These are phyloP conservation scores for Eucalyptus decipiens DNA, from an alignment of 345 rosid genomes.

Conservation along the genomic window DNA sequence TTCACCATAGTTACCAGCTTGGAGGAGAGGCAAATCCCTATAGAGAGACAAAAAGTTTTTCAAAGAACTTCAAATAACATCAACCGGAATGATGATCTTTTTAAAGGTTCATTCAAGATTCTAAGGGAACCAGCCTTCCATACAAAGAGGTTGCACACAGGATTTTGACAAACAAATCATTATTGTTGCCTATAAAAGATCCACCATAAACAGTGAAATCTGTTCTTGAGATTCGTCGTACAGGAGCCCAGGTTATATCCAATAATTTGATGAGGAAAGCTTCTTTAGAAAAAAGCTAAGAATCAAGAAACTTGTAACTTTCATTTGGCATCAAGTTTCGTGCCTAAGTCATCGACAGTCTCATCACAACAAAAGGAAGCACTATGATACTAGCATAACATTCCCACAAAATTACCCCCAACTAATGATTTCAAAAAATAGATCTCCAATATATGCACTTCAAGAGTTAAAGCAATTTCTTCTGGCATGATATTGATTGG, in stretches of 20 bases:
- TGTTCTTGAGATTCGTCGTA: neutral
- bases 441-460: neutral
- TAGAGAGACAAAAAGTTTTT: neutral
- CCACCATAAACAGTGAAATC: neutral
- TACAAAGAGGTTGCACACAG: neutral
- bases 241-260: neutral
- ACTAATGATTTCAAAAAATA: neutral
- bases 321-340: neutral
- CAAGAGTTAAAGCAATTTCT: neutral
- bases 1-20: slow-evolving; percentile 40
- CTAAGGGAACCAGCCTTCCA: neutral
- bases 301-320: neutral
- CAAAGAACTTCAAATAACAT: neutral
- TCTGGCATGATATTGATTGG: neutral
- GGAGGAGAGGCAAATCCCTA: slow-evolving; percentile 70
- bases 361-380: neutral
- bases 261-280: neutral
- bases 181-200: neutral
- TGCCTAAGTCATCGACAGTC: neutral
- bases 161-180: neutral
- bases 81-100: neutral
- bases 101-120: neutral
- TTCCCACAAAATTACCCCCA: neutral
- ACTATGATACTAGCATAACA: neutral
- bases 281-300: neutral